phyloP scores from a whole-genome alignment of 2,329 filamentous ascomycete species.

The Lecanoromycetidae sp. region DNA sequence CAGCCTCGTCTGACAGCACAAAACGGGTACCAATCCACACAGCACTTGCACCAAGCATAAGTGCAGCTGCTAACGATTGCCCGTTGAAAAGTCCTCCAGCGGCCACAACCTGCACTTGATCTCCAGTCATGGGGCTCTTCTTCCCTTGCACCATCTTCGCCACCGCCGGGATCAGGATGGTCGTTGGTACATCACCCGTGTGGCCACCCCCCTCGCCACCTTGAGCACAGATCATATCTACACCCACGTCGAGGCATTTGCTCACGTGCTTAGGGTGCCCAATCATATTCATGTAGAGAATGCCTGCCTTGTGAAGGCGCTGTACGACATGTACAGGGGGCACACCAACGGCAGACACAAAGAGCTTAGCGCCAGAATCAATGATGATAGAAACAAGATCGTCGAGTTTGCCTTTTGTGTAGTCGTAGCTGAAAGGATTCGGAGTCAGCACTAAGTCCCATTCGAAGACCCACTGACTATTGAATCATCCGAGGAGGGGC shows the following conservation, averaged over 20 bases:
- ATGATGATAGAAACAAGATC: slow-evolving; percentile 88
- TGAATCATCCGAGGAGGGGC: background rate
- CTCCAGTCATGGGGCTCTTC: slow-evolving; percentile 76
- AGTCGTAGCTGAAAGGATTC: slow-evolving; percentile 62
- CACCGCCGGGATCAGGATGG: slow-evolving; percentile 83
- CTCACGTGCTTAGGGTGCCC: slow-evolving; percentile 98
- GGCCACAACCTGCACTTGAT: slow-evolving; percentile 81
- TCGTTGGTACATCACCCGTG: slow-evolving; percentile 86
- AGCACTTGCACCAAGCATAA: slow-evolving; percentile 83
- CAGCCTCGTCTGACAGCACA: slow-evolving; percentile 85
- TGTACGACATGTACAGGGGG: slow-evolving; percentile 83
- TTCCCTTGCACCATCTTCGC: slow-evolving; percentile 67
- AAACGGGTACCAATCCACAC: slow-evolving; percentile 98
- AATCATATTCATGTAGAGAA: slow-evolving; percentile 99
- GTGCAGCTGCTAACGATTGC: slow-evolving; percentile 71
- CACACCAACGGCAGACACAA: slow-evolving; percentile 93
- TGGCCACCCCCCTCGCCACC: slow-evolving; percentile 95
- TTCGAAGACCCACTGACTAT: background rate
- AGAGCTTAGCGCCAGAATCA: slow-evolving; percentile 77
- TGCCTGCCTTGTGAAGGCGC: slow-evolving; percentile 70
- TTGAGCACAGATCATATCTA: slow-evolving; percentile 96
- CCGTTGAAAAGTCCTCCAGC: slow-evolving; percentile 93
- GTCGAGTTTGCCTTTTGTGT: slow-evolving; percentile 96
- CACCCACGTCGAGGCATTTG: slow-evolving; percentile 85
- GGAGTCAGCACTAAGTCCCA: background rate